Evolutionary conservation across 495 filamentous ascomycete genomes (phyloP), one percentile per base, ranked within the genome.

Genomic region (Tuber magnatum): DNA sequence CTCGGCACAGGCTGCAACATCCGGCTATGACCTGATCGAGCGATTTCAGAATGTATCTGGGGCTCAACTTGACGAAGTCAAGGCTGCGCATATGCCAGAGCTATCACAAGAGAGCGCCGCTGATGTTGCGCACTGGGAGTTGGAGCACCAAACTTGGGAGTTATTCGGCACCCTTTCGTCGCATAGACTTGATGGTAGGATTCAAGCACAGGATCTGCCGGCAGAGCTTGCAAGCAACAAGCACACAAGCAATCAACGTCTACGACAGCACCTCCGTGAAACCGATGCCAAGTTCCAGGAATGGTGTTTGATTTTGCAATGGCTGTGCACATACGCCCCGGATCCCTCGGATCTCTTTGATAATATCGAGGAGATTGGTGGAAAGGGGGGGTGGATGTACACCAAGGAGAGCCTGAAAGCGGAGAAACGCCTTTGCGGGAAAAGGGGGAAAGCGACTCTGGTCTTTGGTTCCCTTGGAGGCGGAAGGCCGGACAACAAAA

Each of bases 321-420:
- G 95, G 92, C 84, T 99, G 38, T 91, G 94, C 81, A 86, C 84
- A 75, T 92, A 89, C 69, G 91, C 93, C 4, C 71, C 87, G 89
- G 74, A 89, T 92, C 77, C 88, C 93, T 82, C 91, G 84, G 88
- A 92, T 83, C 83, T 90, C 38, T 68, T 70, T 69, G 76, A 80
- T 44, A 80, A 85, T 85, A 90, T 82, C 83, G 89, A 85, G 85
- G 89, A 80, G 77, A 85, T 86, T 3, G 87, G 89, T 72, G 91
- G 94, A 85, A 88, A 92, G 18, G 89, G 92, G 81, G 94, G 94
- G 40, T 97, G 94, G 94, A 87, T 97, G 39, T 92, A 96, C 81
- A 97, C 96, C 1, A 92, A 93, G 77, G 90, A 91, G 80, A 90
- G 90, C 28, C 92, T 99, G 83, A 99, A 99, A 85, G 88, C 90